These are phyloP conservation scores for Aethionema arabicum DNA, from an alignment of 345 rosid genomes.

Conservation along the genomic window DNA sequence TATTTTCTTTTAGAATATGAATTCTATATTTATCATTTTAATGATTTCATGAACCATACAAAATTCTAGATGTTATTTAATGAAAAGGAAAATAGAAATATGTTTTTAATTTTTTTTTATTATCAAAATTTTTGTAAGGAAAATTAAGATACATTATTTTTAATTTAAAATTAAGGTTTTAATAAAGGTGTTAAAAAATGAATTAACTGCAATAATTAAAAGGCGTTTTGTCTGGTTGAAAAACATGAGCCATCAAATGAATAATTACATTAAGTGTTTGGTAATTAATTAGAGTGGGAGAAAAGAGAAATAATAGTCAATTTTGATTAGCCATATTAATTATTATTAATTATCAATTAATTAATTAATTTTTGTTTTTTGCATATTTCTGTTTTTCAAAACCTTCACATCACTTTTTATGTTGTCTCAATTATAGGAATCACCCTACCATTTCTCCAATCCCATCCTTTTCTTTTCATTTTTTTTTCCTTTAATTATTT, in stretches of 20 bases:
- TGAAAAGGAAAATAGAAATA: too few species aligned
- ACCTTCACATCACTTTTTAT: constrained; percentile 14
- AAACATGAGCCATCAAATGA: constrained; percentile 25
- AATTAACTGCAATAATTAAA: constrained; percentile 23
- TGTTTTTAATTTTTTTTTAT: too few species aligned
- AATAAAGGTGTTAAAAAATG: constrained; percentile 17
- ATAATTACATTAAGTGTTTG: constrained; percentile 25
- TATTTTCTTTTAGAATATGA: too few species aligned
- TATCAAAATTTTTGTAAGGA: too few species aligned
- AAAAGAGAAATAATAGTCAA: constrained; percentile 25
- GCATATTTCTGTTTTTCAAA: constrained; percentile 14
- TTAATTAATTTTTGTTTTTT: background rate
- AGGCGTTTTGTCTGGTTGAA: constrained; percentile 32
- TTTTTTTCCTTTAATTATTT: constrained; percentile 21
- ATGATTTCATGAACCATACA: too few species aligned
- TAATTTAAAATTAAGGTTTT: too few species aligned
- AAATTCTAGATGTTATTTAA: too few species aligned
- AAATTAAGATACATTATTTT: too few species aligned
- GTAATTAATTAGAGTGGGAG: constrained; percentile 23
- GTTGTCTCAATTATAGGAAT: constrained; percentile 32
- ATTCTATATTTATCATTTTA: too few species aligned
- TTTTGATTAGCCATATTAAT: constrained; percentile 27
- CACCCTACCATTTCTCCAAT: constrained; percentile 27
- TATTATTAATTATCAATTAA: background rate
- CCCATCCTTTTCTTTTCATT: background rate